A percentile compares a stretch with the other conserved stretches of the same genome.
Conservation (phyloP, 108 stramenopile species). For the Nannochloropsis oceanica region DNA sequence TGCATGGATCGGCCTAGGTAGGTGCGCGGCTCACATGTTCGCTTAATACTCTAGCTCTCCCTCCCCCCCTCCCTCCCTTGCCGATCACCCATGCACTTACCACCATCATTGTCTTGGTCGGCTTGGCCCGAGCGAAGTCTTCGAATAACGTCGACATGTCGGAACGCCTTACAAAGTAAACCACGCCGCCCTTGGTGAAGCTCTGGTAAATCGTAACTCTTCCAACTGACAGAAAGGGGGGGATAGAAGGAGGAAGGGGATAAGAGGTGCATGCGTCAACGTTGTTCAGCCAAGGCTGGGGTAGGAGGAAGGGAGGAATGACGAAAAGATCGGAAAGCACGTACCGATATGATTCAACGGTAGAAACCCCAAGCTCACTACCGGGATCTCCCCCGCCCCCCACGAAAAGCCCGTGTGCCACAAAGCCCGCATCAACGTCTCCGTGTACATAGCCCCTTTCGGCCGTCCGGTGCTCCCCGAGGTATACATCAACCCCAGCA, state of each 20-base stretch:
- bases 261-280: no score
- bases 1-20: no score
- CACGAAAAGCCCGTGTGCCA: neutral
- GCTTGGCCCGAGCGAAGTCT: neutral
- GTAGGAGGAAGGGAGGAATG: no score
- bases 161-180: neutral
- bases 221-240: neutral
- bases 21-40: no score
- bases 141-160: neutral
- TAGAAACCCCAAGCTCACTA: neutral
- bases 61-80: neutral
- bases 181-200: neutral
- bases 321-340: no score
- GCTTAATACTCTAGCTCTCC: neutral
- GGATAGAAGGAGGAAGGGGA: no score
- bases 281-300: no score
- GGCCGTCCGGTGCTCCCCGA: neutral
- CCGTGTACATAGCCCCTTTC: neutral
- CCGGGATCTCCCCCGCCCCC: neutral
- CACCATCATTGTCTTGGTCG: neutral
- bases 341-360: neutral
- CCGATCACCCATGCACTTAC: neutral
- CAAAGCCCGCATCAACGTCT: neutral
- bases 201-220: neutral
- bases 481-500: neutral